These are phyloP conservation scores for Sedum album DNA, from an alignment of 164 flowering plant species.

Conservation along the genomic window DNA sequence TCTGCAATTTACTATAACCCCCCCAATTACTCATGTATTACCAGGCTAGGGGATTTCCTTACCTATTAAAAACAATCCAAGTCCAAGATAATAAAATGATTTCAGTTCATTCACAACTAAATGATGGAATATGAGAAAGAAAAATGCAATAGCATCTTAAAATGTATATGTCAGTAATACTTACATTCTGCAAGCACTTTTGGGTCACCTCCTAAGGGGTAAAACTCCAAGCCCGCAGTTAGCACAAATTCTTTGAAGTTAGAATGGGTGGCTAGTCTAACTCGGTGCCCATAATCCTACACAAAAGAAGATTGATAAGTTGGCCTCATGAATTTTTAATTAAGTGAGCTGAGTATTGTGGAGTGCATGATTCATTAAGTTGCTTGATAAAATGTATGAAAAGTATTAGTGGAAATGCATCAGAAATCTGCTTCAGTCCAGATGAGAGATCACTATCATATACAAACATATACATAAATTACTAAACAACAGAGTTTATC, in stretches of 20 bases:
- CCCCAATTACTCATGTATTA: too few species aligned
- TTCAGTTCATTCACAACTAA: too few species aligned
- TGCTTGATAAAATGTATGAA: too few species aligned
- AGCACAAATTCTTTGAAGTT: slow-evolving; percentile 96
- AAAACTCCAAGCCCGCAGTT: slow-evolving; percentile 96
- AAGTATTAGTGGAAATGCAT: neutral
- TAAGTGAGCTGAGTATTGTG: neutral
- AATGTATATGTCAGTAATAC: slow-evolving; percentile 19
- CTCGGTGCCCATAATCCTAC: slow-evolving; percentile 99
- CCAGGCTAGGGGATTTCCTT: too few species aligned
- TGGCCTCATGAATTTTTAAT: neutral
- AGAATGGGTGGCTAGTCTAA: slow-evolving; percentile 93
- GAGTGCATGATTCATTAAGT: neutral
- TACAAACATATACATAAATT: neutral
- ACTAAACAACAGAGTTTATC: too few species aligned
- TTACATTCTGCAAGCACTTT: slow-evolving; percentile 95
- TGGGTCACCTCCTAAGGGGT: slow-evolving; percentile 96
- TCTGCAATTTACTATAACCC: too few species aligned
- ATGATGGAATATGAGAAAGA: too few species aligned
- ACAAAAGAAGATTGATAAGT: slow-evolving; percentile 11
- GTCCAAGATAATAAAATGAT: too few species aligned
- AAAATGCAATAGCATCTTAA: neutral
- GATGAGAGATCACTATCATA: neutral
- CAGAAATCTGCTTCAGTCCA: neutral
- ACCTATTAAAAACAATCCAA: too few species aligned